Base-by-base conservation (phyloP, 805 yeast species). In the Candida odintsovae region DNA sequence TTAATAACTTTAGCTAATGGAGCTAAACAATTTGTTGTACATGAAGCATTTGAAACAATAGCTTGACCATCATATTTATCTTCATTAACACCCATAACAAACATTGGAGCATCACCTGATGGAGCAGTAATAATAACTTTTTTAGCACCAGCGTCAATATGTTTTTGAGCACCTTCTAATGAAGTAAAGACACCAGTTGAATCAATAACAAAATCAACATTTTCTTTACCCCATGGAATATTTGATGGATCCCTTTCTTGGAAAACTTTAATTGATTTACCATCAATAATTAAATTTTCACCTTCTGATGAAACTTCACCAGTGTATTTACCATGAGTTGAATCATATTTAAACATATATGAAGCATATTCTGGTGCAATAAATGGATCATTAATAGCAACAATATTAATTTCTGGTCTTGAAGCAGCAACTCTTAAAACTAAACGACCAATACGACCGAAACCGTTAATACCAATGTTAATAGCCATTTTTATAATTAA, bases 11-110 rank as follows among this genome's bases (percentile, higher is more conserved):
- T 81, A 59, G 83, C 84, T 68, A 81, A 76, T 66, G 86, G 86
- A 58, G 86, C 86, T 64, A 80, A 75, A 76, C 86, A 80, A 75
- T 81, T 81, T 56, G 86, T 80, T 69, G 86, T 81, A 72, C 86
- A 81, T 42, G 86, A 80, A 62, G 86, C 86, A 69, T 80, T 80
- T 60, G 86, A 80, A 49, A 80, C 77, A 56, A 80, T 78, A 65
- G 68, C 73, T 67, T 78, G 81, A 47, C 75, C 62, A 49, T 76
- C 70, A 73, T 80, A 80, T 59, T 75, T 71, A 57, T 75, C 76
- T 58, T 74, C 79, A 70, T 81, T 81, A 58, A 80, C 86, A 76
- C 86, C 86, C 56, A 79, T 72, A 56, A 81, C 86, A 67, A 78
- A 81, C 84, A 81, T 79, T 69, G 86, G 86, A 54, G 85, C 85